Evolutionary conservation across 306 rosid species (phyloP).

Genomic region (Elaeagnus macrophylla): DNA sequence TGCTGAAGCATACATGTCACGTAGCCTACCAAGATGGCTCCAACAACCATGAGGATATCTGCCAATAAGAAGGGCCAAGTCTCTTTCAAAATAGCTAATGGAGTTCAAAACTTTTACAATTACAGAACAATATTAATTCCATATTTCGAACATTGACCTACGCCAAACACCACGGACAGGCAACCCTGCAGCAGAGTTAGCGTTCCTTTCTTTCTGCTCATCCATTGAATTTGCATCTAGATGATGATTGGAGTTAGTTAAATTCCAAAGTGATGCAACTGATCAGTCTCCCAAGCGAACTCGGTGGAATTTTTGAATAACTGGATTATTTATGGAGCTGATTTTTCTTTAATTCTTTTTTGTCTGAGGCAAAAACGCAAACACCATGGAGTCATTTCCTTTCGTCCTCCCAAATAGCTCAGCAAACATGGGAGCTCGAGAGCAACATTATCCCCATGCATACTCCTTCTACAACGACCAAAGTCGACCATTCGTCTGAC

Average conservation of each 20-base stretch:
- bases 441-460: constrained; percentile 76
- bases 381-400: constrained; percentile 39
- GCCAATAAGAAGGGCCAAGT: too few relatives aligned
- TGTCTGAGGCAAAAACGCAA: not conserved
- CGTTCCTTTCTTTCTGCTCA: constrained; percentile 19
- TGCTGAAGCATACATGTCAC: constrained; percentile 84
- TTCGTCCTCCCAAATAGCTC: constrained; percentile 47
- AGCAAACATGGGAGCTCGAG: constrained; percentile 89
- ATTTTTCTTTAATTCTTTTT: too few relatives aligned
- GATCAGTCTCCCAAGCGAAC: constrained; percentile 74
- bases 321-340: too few relatives aligned
- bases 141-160: too few relatives aligned
- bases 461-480: constrained; percentile 29
- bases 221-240: constrained; percentile 25
- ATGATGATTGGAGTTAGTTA: constrained; percentile 23
- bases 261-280: constrained; percentile 39
- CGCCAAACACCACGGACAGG: constrained; percentile 89
- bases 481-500: constrained; percentile 48
- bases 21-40: constrained; percentile 75
- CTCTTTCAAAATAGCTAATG: too few relatives aligned
- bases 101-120: too few relatives aligned
- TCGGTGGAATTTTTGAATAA: constrained; percentile 71
- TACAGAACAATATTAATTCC: too few relatives aligned
- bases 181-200: constrained; percentile 36
- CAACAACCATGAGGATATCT: constrained; percentile 83